phyloP scores from a whole-genome alignment of 805 yeast genomes.

The Metschnikowia arizonensis region DNA sequence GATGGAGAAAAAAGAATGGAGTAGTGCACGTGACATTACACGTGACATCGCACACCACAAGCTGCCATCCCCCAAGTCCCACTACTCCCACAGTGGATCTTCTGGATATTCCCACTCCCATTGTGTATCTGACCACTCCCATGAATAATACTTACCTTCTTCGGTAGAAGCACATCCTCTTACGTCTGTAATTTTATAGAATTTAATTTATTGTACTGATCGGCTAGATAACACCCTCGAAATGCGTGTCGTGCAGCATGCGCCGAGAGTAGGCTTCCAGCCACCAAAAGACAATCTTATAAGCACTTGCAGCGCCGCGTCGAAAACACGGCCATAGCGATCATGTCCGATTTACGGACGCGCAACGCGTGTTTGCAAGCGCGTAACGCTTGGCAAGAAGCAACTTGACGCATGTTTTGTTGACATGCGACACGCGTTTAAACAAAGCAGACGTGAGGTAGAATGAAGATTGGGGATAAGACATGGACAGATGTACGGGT shows the following conservation, averaged over 20 bases:
- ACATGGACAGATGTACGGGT: too few species aligned
- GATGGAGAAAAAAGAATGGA: too few species aligned
- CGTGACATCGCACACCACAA: background rate
- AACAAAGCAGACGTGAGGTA: background rate
- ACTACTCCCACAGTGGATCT: too few species aligned
- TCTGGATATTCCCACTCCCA: slow-evolving; percentile 26
- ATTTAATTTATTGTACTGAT: background rate
- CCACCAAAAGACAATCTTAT: background rate
- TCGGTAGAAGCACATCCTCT: slow-evolving; percentile 5
- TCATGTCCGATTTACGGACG: background rate
- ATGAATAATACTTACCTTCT: slow-evolving; percentile 9
- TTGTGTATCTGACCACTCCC: too few species aligned
- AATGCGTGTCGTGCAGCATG: background rate
- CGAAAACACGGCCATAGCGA: background rate
- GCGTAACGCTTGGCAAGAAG: background rate
- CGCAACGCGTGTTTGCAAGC: background rate
- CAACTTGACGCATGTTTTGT: too few species aligned
- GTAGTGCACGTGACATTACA: background rate
- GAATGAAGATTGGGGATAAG: too few species aligned
- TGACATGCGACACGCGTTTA: background rate
- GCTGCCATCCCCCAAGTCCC: too few species aligned
- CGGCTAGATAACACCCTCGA: background rate
- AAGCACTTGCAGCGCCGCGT: background rate
- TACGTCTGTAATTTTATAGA: slow-evolving; percentile 5
- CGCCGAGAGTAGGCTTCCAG: background rate